Evolutionary conservation across 139 green algal genomes (phyloP).

Genomic region (Micractinium sp.): DNA sequence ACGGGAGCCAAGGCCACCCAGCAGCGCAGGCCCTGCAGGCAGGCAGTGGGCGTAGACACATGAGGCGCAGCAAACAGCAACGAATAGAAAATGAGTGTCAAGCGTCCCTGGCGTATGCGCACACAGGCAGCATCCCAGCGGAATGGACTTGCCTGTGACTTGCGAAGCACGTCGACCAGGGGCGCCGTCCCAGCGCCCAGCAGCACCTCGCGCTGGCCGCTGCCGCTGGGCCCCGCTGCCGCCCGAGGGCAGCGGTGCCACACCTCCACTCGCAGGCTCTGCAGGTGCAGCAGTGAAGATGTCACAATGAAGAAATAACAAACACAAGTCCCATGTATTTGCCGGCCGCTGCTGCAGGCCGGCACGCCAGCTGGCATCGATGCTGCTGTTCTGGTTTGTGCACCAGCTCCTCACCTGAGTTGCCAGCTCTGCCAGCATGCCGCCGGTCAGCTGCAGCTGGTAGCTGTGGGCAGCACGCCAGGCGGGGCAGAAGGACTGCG

Average conservation of each 20-base stretch:
- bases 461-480: conserved; percentile 14
- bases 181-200: not conserved
- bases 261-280: conserved; percentile 25
- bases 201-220: conserved; percentile 20
- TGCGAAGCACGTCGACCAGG: conserved; percentile 27
- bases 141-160: conserved; percentile 1
- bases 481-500: conserved; percentile 15
- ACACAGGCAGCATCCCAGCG: not conserved
- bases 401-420: not conserved
- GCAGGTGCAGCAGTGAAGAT: not conserved
- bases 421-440: not conserved
- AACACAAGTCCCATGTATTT: too few species aligned
- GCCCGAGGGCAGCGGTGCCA: conserved; percentile 23
- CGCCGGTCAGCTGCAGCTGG: not conserved
- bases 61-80: too few species aligned
- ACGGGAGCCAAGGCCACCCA: not conserved
- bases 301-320: too few species aligned
- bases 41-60: too few species aligned
- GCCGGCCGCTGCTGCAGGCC: not conserved
- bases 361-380: not conserved
- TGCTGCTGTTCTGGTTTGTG: not conserved
- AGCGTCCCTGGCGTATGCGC: not conserved
- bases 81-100: not conserved
- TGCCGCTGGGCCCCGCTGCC: not conserved
- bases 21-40: conserved; percentile 5